Evolutionary conservation across 345 rosid species (phyloP).

Genomic region (Dimocarpus longan): DNA sequence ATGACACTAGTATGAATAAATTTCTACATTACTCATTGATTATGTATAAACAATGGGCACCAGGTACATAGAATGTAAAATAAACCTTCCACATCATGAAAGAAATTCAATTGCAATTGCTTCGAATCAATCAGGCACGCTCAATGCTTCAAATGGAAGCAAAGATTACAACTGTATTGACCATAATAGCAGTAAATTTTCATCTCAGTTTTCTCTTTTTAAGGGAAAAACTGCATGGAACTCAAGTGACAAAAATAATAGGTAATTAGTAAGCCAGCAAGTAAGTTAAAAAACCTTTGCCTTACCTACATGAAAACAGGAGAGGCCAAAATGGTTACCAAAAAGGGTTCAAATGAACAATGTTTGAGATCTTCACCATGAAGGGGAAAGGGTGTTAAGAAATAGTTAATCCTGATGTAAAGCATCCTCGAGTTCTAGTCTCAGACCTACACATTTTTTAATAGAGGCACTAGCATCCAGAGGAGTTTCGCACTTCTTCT

Average conservation of each 20-base stretch:
- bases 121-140: neutral
- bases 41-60: too few relatives aligned
- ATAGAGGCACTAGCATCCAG: conserved; percentile 55
- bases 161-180: neutral
- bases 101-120: neutral
- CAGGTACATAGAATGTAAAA: too few relatives aligned
- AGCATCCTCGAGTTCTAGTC: conserved; percentile 74
- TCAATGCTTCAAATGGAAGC: neutral
- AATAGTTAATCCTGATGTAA: conserved; percentile 42
- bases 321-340: neutral
- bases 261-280: neutral
- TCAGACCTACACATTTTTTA: conserved; percentile 61
- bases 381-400: neutral
- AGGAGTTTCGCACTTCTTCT: conserved; percentile 53
- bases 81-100: neutral
- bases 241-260: too few relatives aligned
- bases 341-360: neutral
- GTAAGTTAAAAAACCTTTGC: neutral
- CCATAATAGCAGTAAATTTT: neutral
- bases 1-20: neutral
- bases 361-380: neutral
- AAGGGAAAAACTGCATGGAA: neutral
- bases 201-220: neutral
- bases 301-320: neutral
- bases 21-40: neutral